Evolutionary conservation across 345 rosid species (phyloP).

Genomic region (Brassica juncea): DNA sequence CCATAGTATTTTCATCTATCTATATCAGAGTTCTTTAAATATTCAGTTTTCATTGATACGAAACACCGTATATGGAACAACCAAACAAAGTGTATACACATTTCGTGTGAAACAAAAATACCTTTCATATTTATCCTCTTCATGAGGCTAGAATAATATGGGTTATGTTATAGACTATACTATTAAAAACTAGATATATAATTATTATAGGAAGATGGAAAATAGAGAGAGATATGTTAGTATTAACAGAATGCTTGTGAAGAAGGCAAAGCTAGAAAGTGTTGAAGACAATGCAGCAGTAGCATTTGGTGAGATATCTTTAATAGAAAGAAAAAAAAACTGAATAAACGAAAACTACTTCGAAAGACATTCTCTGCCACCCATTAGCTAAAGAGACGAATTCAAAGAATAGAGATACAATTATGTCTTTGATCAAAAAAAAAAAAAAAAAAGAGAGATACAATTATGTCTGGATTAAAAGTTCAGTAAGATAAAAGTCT

Average conservation of each 20-base stretch:
- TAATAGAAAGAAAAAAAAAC: background rate
- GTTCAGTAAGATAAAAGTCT: background rate
- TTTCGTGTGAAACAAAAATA: conserved; percentile 28
- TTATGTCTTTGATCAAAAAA: too few relatives aligned
- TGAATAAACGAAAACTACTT: background rate
- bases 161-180: background rate
- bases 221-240: background rate
- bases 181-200: background rate
- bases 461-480: background rate
- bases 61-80: conserved; percentile 2
- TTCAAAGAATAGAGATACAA: background rate
- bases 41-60: background rate
- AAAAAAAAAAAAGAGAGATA: too few relatives aligned
- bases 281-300: conserved; percentile 28
- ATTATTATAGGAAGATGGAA: background rate
- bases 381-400: background rate
- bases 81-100: conserved; percentile 25
- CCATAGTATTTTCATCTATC: background rate
- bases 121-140: conserved; percentile 25
- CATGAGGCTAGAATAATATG: background rate
- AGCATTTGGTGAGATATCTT: conserved; percentile 22
- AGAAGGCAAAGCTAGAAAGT: conserved; percentile 28
- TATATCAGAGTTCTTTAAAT: background rate
- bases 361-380: conserved; percentile 16
- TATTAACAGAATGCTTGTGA: conserved; percentile 32